Percentiles rank a stretch among this genome's conserved stretches.
phyloP scores from a whole-genome alignment of 2,329 filamentous ascomycete species.

The Plectosphaerella sp. region DNA sequence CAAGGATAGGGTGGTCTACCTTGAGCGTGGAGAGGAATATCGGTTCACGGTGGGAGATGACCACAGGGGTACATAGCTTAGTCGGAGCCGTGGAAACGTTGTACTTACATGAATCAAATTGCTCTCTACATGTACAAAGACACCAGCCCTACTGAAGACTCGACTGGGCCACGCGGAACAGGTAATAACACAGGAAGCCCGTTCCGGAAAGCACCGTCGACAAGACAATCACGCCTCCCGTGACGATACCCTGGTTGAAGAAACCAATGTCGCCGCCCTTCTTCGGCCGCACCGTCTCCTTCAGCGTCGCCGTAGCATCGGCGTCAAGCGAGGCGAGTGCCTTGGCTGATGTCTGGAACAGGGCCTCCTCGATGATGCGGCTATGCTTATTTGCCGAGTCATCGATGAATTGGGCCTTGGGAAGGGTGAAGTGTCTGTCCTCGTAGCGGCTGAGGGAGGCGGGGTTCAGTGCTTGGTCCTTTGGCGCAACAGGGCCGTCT shows the following conservation, averaged over 20 bases:
- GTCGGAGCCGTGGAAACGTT: too few relatives aligned
- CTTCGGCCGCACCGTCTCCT: slow-evolving; percentile 25
- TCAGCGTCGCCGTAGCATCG: slow-evolving; percentile 16
- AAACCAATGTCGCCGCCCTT: slow-evolving; percentile 33
- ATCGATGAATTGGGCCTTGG: slow-evolving; percentile 36
- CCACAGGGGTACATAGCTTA: too few relatives aligned
- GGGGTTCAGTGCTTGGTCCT: slow-evolving; percentile 15
- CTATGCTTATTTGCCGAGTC: slow-evolving; percentile 9
- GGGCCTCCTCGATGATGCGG: slow-evolving; percentile 11
- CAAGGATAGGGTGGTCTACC: too few relatives aligned
- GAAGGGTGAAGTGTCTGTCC: slow-evolving; percentile 35
- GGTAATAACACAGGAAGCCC: neutral
- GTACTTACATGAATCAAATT: too few relatives aligned
- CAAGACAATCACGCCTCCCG: slow-evolving; percentile 22
- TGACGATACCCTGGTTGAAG: slow-evolving; percentile 43
- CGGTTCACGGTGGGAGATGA: too few relatives aligned
- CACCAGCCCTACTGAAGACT: neutral
- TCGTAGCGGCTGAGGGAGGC: slow-evolving; percentile 32
- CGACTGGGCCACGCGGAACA: neutral
- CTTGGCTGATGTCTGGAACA: slow-evolving; percentile 11
- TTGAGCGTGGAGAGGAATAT: too few relatives aligned
- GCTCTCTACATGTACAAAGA: neutral
- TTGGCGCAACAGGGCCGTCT: slow-evolving; percentile 31
- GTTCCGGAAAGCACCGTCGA: slow-evolving; percentile 4
- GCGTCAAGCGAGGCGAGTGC: slow-evolving; percentile 3